Base-by-base conservation (phyloP, 306 rosid species). In the Ziziphus jujuba region DNA sequence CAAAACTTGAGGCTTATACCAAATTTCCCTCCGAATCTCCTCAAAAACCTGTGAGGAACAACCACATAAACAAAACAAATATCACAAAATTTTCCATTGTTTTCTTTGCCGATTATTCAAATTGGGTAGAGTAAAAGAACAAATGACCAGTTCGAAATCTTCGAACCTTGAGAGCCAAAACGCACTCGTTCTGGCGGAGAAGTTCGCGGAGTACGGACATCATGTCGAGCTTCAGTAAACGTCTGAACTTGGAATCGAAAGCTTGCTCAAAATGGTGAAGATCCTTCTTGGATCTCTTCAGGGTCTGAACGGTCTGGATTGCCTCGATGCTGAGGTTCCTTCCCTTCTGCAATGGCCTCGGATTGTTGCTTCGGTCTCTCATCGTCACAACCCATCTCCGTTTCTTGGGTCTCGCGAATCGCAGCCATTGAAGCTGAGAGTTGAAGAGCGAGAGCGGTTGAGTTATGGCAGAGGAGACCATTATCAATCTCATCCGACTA, bases 301-400 rank as follows among this genome's bases (percentile, higher is more conserved):
- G 72, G 56, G 81, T 72, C 66, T 80, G 88, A 5, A 80, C 77
- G 56, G 81, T 74, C 75, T 77, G 85, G 47, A 84, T 84, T 9
- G 88, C 88, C 59, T 84, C 84, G 66, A 72, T 84, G 85, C 88
- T 84, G 64, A 78, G 88, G 66, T 71, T 67, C 63, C 85, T 77
- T 40, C 88, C 83, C 59, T 75, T 84, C 83, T 84, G 85, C 60
- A 84, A 25, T 4, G 80, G 83, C 48, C 79, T 58, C 13, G 85
- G 85, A 36, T 80, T 84, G 68, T 84, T 79, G 69, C 77, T 80
- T 65, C 83, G 71, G 67, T 67, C 80, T 56, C 72, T 84, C 84
- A 80, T 80, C 19, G 74, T 72, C 69, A 77, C 78, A 23, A 58
- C 36, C 24, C 48, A 21, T 47, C 36, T 43, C 61, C 67, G 21